Evolutionary conservation across 352 stramenopile genomes (phyloP), one percentile per base, ranked within the genome.

Genomic region (Globisporangium echinulatum): DNA sequence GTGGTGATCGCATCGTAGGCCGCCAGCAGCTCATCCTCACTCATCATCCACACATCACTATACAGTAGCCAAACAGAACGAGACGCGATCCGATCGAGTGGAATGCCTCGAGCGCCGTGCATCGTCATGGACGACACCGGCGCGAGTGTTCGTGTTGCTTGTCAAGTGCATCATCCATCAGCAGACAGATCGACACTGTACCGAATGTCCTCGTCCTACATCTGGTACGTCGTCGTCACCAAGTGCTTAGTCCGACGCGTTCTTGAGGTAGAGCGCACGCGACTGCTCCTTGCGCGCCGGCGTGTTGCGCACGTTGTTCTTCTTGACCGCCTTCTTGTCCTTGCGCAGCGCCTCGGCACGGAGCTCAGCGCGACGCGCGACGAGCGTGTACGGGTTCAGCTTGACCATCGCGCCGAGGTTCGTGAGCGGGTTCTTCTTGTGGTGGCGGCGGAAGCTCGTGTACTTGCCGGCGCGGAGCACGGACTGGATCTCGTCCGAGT

Each of bases 361-460:
- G 42, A 96, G 77, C 70, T 97, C 93, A 52, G 88, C 86, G 58
- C 87, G 87, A 71, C 93, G 87, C 56, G 92, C 91, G 10, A 94
- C 92, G 49, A 97, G 83, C 69, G 95, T 90, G 88, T 99, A 98
- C 63, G 96, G 93, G 85, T 99, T 98, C 61, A 99, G 84, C 75
- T 97, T 97, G 60, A 98, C 90, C 82, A 99, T 96, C 55, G 85
- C 96, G 55, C 87, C 94, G 64, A 97, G 82, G 82, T 97, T 98
- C 64, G 88, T 96, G 51, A 99, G 84, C 56, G 96, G 91, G 84
- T 99, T 99, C 78, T 97, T 98, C 91, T 99, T 99, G 66, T 96
- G 88, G 68, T 96, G 85, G 68, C 90, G 85, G 63, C 78, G 90
- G 64, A 86, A 77, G 72, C 89, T 91, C 62, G 84, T 70, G 70